These are phyloP conservation scores for Jatropha curcas DNA, from an alignment of 345 rosid species.

Conservation along the genomic window DNA sequence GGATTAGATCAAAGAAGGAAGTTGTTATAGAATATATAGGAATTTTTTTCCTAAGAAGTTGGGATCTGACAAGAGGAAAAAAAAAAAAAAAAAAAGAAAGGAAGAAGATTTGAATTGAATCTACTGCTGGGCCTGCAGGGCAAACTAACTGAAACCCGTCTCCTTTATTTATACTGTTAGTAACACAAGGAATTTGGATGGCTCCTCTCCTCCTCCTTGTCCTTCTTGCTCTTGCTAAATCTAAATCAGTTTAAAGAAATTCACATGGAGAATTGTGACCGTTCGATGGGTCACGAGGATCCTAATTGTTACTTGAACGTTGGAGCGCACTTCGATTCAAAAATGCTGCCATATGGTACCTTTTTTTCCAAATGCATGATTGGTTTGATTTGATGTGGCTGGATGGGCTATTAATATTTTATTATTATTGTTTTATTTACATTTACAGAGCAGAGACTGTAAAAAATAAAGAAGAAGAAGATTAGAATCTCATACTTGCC, in stretches of 20 bases:
- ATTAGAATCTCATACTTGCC: too few relatives aligned
- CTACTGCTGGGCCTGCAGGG: conserved; percentile 36
- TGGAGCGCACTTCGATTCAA: conserved; percentile 59
- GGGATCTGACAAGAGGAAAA: conserved; percentile 42
- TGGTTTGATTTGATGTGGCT: too few relatives aligned
- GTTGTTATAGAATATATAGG: background rate
- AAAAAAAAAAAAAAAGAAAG: background rate
- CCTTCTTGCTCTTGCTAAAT: too few relatives aligned
- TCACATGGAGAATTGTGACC: conserved; percentile 72
- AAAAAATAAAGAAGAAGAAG: too few relatives aligned
- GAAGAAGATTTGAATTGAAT: too few relatives aligned
- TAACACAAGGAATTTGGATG: conserved; percentile 1
- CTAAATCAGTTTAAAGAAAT: conserved; percentile 38
- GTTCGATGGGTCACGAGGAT: conserved; percentile 45
- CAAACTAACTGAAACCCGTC: conserved; percentile 22
- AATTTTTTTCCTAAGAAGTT: conserved; percentile 5
- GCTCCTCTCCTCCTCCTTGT: too few relatives aligned
- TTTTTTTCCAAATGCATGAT: background rate
- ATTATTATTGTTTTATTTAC: too few relatives aligned
- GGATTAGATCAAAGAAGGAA: conserved; percentile 33
- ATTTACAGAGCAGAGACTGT: too few relatives aligned
- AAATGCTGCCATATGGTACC: background rate
- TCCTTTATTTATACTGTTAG: conserved; percentile 43
- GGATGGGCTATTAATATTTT: too few relatives aligned
- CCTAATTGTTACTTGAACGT: conserved; percentile 39